Evolutionary conservation across 805 yeast species (phyloP).

Genomic region (Diddensiella transvaalensis): DNA sequence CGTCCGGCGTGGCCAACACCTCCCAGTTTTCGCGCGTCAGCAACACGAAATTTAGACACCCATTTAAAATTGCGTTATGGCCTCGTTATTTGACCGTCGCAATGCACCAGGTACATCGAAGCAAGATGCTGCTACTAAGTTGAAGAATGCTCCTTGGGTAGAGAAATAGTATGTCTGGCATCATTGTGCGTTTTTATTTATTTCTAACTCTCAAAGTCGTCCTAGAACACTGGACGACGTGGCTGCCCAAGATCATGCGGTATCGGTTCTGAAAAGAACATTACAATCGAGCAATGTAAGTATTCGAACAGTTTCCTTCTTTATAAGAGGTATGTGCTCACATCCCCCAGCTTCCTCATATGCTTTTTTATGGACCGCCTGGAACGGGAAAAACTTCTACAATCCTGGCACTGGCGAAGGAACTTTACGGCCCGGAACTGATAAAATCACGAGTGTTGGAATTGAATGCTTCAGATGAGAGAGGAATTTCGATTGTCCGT

Average conservation of each 20-base stretch:
- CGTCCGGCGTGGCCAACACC: too few relatives aligned
- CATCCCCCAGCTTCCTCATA: slow-evolving; percentile 44
- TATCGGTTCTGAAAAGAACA: slow-evolving; percentile 74
- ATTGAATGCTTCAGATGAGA: slow-evolving; percentile 92
- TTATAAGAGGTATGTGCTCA: background rate
- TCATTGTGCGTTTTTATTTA: background rate
- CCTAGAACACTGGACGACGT: slow-evolving; percentile 85
- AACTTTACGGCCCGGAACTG: slow-evolving; percentile 82
- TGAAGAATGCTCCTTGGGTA: slow-evolving; percentile 66
- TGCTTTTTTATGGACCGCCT: slow-evolving; percentile 92
- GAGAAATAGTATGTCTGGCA: slow-evolving; percentile 61
- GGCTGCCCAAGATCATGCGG: slow-evolving; percentile 88
- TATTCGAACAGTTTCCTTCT: background rate
- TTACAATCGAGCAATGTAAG: slow-evolving; percentile 61
- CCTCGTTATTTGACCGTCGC: too few relatives aligned
- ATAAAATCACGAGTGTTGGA: slow-evolving; percentile 88
- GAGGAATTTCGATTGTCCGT: slow-evolving; percentile 97
- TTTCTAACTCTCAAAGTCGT: slow-evolving; percentile 43
- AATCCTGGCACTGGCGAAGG: slow-evolving; percentile 79
- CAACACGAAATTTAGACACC: too few relatives aligned
- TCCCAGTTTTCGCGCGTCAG: too few relatives aligned
- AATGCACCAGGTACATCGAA: background rate
- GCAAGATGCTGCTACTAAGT: background rate
- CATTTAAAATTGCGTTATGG: too few relatives aligned
- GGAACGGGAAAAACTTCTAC: slow-evolving; percentile 96